These are phyloP conservation scores for Nakataea oryzae DNA, from an alignment of 2,329 filamentous ascomycete genomes.

Conservation along the genomic window DNA sequence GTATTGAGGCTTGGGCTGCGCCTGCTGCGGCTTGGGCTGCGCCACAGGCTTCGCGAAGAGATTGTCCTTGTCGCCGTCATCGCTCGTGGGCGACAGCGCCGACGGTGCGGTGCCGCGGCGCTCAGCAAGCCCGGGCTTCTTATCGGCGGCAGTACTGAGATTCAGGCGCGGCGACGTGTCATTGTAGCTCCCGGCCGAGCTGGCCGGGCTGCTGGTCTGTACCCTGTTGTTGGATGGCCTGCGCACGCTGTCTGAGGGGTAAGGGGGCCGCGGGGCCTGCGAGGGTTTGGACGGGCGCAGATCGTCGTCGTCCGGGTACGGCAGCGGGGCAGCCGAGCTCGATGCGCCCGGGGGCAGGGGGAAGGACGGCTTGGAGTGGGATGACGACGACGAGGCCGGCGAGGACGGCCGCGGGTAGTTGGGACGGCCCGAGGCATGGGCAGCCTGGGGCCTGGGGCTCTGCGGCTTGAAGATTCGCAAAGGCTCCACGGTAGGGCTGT, in stretches of 20 bases:
- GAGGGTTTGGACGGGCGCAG: slow-evolving; percentile 29
- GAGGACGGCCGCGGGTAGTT: slow-evolving; percentile 39
- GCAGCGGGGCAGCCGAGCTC: slow-evolving; percentile 56
- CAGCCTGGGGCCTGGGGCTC: slow-evolving; percentile 43
- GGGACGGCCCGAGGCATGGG: slow-evolving; percentile 28
- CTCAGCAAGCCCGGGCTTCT: slow-evolving; percentile 62
- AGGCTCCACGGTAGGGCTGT: slow-evolving; percentile 74
- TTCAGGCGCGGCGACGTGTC: slow-evolving; percentile 44
- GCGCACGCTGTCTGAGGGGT: slow-evolving; percentile 27
- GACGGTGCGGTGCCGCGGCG: slow-evolving; percentile 73
- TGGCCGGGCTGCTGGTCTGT: slow-evolving; percentile 21
- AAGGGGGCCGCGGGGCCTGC: slow-evolving; percentile 27
- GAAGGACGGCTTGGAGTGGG: slow-evolving; percentile 45
- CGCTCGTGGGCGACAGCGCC: slow-evolving; percentile 70
- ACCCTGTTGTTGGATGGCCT: slow-evolving; percentile 18
- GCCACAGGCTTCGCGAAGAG: slow-evolving; percentile 61
- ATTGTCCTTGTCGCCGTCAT: slow-evolving; percentile 65
- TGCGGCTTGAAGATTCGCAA: slow-evolving; percentile 76
- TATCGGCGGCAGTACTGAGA: slow-evolving; percentile 37
- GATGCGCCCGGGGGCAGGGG: slow-evolving; percentile 58
- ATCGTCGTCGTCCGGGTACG: slow-evolving; percentile 65
- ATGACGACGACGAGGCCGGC: slow-evolving; percentile 27
- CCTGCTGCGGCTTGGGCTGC: slow-evolving; percentile 13
- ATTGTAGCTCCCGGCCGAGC: slow-evolving; percentile 30
- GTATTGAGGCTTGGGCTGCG: slow-evolving; percentile 24